A percentile compares a stretch with the other conserved stretches of the same genome.
Evolutionary conservation across 2,329 filamentous ascomycete species (phyloP).

Genomic region (Pseudogymnoascus sp.): DNA sequence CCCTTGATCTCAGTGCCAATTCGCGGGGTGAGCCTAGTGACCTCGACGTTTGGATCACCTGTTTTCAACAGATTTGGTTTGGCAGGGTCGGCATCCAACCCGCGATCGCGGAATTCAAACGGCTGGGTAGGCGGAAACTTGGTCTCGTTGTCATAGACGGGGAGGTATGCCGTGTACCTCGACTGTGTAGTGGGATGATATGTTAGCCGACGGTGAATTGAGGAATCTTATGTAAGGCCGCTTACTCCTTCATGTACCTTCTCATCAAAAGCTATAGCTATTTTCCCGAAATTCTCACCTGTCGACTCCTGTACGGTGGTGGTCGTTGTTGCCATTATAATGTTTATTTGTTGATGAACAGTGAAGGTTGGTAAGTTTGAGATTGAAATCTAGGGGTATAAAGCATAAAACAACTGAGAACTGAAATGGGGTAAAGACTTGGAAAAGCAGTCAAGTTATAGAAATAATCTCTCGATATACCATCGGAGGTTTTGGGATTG

Average conservation of each 20-base stretch:
- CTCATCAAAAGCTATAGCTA: not conserved
- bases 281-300: not conserved
- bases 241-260: not conserved
- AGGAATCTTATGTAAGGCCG: not conserved
- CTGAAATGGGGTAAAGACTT: not conserved
- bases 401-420: not conserved
- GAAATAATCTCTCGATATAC: not conserved
- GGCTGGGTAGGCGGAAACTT: slow-evolving; percentile 56
- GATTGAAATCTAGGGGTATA: not conserved
- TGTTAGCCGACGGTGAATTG: not conserved
- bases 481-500: not conserved
- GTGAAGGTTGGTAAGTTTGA: not conserved
- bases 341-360: not conserved
- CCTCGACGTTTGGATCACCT: slow-evolving; percentile 58
- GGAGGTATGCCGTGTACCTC: slow-evolving; percentile 62
- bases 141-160: slow-evolving; percentile 58
- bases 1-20: slow-evolving; percentile 32
- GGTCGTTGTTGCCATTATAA: not conserved
- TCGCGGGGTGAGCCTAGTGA: slow-evolving; percentile 28
- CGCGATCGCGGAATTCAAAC: slow-evolving; percentile 66
- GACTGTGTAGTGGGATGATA: slow-evolving; percentile 21
- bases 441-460: not conserved
- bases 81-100: slow-evolving; percentile 60
- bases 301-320: not conserved
- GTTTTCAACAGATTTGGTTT: slow-evolving; percentile 62